A percentile compares a stretch with the other conserved stretches of the same genome.
phyloP scores from a whole-genome alignment of 2,329 filamentous ascomycete genomes.

The Cyphellophora attinorum region DNA sequence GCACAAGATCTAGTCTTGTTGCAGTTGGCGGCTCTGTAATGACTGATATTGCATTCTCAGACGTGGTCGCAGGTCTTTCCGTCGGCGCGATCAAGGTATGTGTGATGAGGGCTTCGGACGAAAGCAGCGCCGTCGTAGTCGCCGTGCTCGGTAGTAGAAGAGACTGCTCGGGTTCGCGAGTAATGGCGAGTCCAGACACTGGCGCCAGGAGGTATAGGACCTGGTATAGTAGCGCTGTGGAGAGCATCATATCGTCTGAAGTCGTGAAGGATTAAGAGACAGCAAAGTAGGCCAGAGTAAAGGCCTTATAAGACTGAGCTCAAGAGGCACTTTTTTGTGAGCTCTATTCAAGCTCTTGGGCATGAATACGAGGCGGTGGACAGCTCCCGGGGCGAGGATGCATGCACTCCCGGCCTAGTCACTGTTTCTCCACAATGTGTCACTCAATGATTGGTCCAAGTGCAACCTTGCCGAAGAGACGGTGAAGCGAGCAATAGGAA shows the following conservation, averaged over 20 bases:
- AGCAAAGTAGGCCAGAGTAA: too few relatives aligned
- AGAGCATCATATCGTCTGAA: too few relatives aligned
- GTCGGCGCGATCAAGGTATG: too few relatives aligned
- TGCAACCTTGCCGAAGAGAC: not conserved
- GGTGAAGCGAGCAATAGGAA: not conserved
- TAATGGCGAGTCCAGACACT: too few relatives aligned
- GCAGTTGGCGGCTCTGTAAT: constrained; percentile 16
- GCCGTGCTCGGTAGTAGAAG: not conserved
- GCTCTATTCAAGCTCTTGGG: too few relatives aligned
- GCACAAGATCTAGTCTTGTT: constrained; percentile 6
- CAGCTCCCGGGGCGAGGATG: constrained; percentile 1
- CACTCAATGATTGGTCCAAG: not conserved
- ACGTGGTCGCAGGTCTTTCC: not conserved
- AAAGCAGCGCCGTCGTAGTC: not conserved
- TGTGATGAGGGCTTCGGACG: too few relatives aligned
- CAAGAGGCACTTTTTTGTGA: too few relatives aligned
- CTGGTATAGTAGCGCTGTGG: too few relatives aligned
- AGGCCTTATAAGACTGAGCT: too few relatives aligned
- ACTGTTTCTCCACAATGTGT: too few relatives aligned
- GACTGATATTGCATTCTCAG: constrained; percentile 1
- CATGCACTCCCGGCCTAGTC: not conserved
- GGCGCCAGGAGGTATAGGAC: too few relatives aligned
- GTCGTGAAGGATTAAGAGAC: too few relatives aligned
- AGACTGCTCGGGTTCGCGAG: not conserved
- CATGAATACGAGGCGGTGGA: not conserved